Base-by-base conservation (phyloP, 441 rosid species). In the Pelargonium citronellum region DNA sequence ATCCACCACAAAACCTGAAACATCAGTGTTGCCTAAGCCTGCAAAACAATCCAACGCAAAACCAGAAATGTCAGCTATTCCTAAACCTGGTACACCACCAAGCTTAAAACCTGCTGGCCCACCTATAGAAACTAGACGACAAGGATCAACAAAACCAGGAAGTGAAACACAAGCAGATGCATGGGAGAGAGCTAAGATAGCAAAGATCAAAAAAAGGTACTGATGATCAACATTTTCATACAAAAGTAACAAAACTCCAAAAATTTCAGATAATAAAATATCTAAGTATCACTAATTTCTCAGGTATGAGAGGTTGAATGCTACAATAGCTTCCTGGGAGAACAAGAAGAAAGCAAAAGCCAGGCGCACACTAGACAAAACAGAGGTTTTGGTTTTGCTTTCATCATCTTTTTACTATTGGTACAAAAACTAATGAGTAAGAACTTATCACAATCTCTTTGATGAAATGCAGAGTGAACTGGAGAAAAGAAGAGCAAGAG, bases 161-260 rank as follows among this genome's bases (percentile, higher is more conserved):
- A 80, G 74, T 63, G 78, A 77, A 64, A 47, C 75, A 67, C 37
- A 69, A 19, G 90, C 89, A 39, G 90, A 87, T 46, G 78, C 75
- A 3, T 87, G 94, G 96, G 88, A 84, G 77, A 84, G 72, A 51
- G 83, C 78, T 30, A 77, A 89, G 79, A 71, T 86, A 69, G 79
- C 51, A 27, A 85, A 83, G 83, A 79, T 87, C 63, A 81, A 75
- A 71, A 75, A 68, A 68, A 78, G 80, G 96, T 87, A 82, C 16
- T 67, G 43, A 47, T 75, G 39, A 55, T 8, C 17, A 41, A 10
- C 19, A 67, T 66, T 34, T 19, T 5, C 49, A 46, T 55, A 66
- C 72, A 74, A 67, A 84, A 43, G n/a, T n/a, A n/a, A n/a, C n/a
- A n/a, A 22, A 22, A 22, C 70, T 34, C 73, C 0, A 67, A 10